Conservation (phyloP, 768 basidiomycete species). For the Baorangia bicolor region DNA sequence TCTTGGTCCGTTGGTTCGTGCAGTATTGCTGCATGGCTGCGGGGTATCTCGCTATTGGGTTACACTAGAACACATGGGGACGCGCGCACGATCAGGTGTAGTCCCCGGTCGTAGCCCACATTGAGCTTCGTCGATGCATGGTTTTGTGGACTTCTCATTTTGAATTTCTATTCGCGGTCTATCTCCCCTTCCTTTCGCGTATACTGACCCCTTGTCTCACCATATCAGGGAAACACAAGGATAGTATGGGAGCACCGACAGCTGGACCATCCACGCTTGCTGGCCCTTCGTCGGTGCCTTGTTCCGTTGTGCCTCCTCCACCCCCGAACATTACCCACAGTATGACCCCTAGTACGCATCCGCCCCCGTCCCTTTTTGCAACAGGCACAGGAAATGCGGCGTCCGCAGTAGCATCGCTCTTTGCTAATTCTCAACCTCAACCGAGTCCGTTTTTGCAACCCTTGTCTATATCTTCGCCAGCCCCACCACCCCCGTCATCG, state of each 20-base stretch:
- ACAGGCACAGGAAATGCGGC: conserved; percentile 15
- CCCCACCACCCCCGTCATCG: conserved; percentile 11
- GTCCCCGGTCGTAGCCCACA: not conserved
- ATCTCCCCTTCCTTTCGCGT: not conserved
- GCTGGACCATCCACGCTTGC: conserved; percentile 12
- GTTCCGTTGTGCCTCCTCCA: conserved; percentile 2
- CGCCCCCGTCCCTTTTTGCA: conserved; percentile 28
- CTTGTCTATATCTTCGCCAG: conserved; percentile 14
- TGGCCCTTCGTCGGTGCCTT: conserved; percentile 5
- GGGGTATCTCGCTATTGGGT: not conserved
- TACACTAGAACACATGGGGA: not conserved
- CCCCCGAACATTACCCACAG: conserved; percentile 20
- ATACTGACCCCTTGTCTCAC: conserved; percentile 6
- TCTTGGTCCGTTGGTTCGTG: not conserved
- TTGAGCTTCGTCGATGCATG: not conserved
- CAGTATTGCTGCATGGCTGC: too few relatives aligned
- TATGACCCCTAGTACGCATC: conserved; percentile 34
- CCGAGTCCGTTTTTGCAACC: conserved; percentile 31
- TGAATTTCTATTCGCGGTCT: not conserved
- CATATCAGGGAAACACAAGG: conserved; percentile 25
- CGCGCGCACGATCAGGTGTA: not conserved
- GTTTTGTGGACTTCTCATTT: too few relatives aligned
- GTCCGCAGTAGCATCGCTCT: conserved; percentile 15
- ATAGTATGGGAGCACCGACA: conserved; percentile 11
- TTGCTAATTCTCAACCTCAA: conserved; percentile 25